Percentiles rank a stretch among this genome's conserved stretches.
These are phyloP conservation scores for Cruciata laevipes DNA, from an alignment of 257 asterid species.

Conservation along the genomic window DNA sequence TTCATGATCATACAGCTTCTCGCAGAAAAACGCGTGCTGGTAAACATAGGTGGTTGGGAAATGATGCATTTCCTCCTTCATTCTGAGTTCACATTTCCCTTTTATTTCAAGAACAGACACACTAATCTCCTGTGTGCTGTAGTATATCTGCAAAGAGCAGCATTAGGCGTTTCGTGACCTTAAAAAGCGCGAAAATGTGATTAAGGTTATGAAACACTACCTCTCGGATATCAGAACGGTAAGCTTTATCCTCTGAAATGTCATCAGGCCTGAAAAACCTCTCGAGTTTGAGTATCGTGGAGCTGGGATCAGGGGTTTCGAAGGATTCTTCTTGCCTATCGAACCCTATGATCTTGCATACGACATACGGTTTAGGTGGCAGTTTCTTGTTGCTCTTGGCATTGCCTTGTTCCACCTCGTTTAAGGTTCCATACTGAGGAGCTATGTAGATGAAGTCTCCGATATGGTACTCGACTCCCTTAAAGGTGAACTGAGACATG, in stretches of 20 bases:
- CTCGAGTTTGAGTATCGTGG: conserved; percentile 6
- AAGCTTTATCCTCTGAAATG: conserved; percentile 20
- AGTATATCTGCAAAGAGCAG: conserved; percentile 19
- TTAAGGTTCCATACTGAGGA: neutral
- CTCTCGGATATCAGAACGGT: conserved; percentile 23
- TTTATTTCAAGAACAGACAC: conserved; percentile 13
- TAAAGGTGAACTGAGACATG: conserved; percentile 6
- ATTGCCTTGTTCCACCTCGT: neutral
- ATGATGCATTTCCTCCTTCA: conserved; percentile 8
- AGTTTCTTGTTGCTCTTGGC: neutral
- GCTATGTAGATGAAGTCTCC: conserved; percentile 15
- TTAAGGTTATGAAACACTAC: conserved; percentile 4
- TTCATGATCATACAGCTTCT: conserved; percentile 11
- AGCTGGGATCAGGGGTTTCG: conserved; percentile 8
- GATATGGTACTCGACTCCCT: conserved; percentile 12
- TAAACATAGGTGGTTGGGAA: conserved; percentile 7
- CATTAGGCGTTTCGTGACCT: neutral
- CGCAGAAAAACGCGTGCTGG: conserved; percentile 19
- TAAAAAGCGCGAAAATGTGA: neutral
- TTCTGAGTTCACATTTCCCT: conserved; percentile 23
- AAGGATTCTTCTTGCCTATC: neutral
- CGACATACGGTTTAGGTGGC: conserved; percentile 7
- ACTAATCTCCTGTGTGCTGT: conserved; percentile 13
- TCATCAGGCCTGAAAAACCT: conserved; percentile 27
- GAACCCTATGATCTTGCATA: conserved; percentile 19